A percentile compares a stretch with the other conserved stretches of the same genome.
phyloP scores from a whole-genome alignment of 305 asterid species.

The Euphrasia arctica region DNA sequence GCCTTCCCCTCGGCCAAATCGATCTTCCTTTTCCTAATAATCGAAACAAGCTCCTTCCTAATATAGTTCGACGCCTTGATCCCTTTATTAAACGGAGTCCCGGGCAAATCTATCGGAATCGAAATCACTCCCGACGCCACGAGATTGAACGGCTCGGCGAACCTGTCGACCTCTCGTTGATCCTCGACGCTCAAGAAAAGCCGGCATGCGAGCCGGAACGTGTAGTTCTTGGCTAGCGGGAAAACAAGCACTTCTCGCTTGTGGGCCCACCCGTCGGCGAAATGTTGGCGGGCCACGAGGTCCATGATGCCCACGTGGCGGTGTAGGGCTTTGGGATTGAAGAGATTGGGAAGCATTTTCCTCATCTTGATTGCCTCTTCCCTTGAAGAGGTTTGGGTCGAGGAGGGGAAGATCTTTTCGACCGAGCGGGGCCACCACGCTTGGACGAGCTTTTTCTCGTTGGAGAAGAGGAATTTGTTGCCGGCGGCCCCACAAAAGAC shows the following conservation, averaged over 20 bases:
- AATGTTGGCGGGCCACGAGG: background rate
- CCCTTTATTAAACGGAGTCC: background rate
- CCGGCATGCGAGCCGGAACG: background rate
- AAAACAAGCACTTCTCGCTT: background rate
- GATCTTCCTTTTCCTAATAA: background rate
- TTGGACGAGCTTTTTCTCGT: conserved; percentile 1
- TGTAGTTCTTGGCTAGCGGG: conserved; percentile 1
- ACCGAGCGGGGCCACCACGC: background rate
- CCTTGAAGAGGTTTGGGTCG: background rate
- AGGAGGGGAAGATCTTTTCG: background rate
- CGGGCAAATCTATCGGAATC: background rate
- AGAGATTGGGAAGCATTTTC: background rate
- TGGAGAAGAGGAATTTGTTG: background rate
- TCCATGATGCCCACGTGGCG: background rate
- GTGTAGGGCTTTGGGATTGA: background rate
- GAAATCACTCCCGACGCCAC: background rate
- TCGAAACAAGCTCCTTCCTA: background rate
- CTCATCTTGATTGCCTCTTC: background rate
- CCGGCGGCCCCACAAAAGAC: background rate
- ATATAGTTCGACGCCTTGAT: background rate
- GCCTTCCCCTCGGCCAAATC: background rate
- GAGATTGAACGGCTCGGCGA: background rate
- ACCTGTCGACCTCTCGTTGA: background rate
- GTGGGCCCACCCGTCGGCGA: background rate
- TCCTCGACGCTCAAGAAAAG: conserved; percentile 3